Base-by-base conservation (phyloP, 2,329 filamentous ascomycete species). In the Zasmidium cellare region DNA sequence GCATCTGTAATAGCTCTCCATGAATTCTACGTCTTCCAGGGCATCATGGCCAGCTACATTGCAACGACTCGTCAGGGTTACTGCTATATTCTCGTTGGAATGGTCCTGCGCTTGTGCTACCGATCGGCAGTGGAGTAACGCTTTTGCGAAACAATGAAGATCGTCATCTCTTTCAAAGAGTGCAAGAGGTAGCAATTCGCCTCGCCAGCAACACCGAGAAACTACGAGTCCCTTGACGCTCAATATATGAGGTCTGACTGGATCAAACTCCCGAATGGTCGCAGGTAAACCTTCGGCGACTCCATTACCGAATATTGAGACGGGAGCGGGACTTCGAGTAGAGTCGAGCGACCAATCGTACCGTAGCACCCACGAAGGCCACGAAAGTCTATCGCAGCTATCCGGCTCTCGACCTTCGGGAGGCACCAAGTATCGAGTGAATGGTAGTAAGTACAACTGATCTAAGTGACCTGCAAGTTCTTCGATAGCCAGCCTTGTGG, bases 351-450 rank as follows among this genome's bases (percentile, higher is more conserved):
- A 14, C 57, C 52, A 55, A 28, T 59, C 24, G 31, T 56, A 56
- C 18, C 46, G 31, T 2, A 53, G 57, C 3, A 59, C 53, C 57
- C 57, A 59, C 2, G 57, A 55, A 7, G 57, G 57, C 49, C n/a
- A n/a, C n/a, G n/a, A n/a, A n/a, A n/a, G 35, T 53, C 20, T 50
- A 12, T 12, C 5, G 3, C 41, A 28, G 5, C 25, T 11, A 11
- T 31, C 20, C 20, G n/a, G 23, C 9, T 14, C 49, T 23, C 35
- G 22, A 18, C 18, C 12, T 46, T 25, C 31, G 19, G 5, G 41
- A 38, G 3, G 38, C 19, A 25, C 50, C 44, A 31, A 52, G 53
- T 22, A 11, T 12, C 18, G 19, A n/a, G 16, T 23, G 5, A 23
- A 22, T 16, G 9, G 22, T n/a, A 24, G n/a, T n/a, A 22, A 47